Evolutionary conservation across 345 rosid species (phyloP).

Genomic region (Bretschneidera sinensis): DNA sequence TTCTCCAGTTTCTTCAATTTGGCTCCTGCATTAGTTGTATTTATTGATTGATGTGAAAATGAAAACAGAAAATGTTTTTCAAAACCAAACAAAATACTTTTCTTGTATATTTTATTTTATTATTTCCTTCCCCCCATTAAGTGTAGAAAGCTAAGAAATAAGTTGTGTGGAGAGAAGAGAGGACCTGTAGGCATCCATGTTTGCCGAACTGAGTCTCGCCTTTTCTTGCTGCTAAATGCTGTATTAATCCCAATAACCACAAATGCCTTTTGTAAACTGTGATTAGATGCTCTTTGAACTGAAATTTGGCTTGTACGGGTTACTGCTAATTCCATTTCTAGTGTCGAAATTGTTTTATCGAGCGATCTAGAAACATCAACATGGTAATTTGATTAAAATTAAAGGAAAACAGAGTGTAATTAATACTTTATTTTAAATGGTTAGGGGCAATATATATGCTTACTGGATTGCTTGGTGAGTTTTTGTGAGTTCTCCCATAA

Average conservation of each 20-base stretch:
- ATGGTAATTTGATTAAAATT: too few relatives aligned
- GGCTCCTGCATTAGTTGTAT: too few relatives aligned
- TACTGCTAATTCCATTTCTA: conserved; percentile 63
- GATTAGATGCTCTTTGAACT: conserved; percentile 31
- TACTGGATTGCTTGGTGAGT: conserved; percentile 73
- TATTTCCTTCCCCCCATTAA: too few relatives aligned
- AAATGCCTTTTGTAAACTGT: conserved; percentile 56
- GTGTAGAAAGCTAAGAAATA: too few relatives aligned
- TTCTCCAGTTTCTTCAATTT: conserved; percentile 66
- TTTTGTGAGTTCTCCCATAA: conserved; percentile 58
- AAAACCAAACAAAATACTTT: too few relatives aligned
- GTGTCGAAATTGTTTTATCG: conserved; percentile 56
- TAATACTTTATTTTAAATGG: too few relatives aligned
- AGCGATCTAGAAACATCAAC: conserved; percentile 56
- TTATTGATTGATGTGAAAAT: too few relatives aligned
- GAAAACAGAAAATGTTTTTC: too few relatives aligned
- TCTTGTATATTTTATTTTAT: too few relatives aligned
- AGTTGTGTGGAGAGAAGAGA: too few relatives aligned
- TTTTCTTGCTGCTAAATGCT: conserved; percentile 82
- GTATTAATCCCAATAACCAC: conserved; percentile 84
- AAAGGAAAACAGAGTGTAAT: too few relatives aligned
- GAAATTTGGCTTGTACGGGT: conserved; percentile 34
- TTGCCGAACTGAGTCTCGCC: conserved; percentile 68
- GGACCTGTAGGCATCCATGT: conserved; percentile 95
- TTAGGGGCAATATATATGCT: too few relatives aligned